Percentiles rank a stretch among this genome's conserved stretches.
These are phyloP conservation scores for Microbotryomycetes sp. DNA, from an alignment of 1,284 basidiomycete genomes.

Conservation along the genomic window DNA sequence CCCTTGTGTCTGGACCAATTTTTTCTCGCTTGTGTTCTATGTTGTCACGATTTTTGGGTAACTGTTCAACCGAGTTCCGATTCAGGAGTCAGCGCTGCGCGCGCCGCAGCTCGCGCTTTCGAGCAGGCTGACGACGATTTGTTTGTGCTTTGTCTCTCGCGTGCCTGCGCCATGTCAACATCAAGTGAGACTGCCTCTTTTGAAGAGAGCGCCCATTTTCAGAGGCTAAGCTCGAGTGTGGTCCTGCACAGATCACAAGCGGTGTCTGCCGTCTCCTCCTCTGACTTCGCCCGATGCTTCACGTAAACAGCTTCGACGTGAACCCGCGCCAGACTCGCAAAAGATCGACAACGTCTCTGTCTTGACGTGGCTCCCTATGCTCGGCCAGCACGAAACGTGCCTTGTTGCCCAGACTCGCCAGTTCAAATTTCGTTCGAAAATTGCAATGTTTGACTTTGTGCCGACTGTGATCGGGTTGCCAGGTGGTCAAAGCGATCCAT, in stretches of 20 bases:
- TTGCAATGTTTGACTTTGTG: neutral
- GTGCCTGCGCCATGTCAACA: neutral
- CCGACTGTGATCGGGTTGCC: neutral
- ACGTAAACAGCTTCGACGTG: no score
- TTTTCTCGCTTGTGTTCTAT: no score
- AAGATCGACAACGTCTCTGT: neutral
- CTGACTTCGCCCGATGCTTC: no score
- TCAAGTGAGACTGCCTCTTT: neutral
- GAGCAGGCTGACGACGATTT: no score
- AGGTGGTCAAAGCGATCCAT: neutral
- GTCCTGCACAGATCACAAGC: neutral
- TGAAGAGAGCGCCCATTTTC: neutral
- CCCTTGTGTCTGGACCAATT: no score
- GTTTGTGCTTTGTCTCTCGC: neutral
- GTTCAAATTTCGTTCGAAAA: neutral
- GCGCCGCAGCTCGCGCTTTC: no score
- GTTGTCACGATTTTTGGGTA: no score
- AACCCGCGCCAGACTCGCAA: no score
- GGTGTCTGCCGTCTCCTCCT: neutral
- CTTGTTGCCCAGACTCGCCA: neutral
- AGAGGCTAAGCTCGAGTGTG: neutral
- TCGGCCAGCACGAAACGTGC: neutral
- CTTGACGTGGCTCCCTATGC: neutral
- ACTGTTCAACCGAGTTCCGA: no score
- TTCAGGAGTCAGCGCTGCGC: neutral